Conservation (phyloP, 139 green algal species). For the Ettlia oleoabundans region DNA sequence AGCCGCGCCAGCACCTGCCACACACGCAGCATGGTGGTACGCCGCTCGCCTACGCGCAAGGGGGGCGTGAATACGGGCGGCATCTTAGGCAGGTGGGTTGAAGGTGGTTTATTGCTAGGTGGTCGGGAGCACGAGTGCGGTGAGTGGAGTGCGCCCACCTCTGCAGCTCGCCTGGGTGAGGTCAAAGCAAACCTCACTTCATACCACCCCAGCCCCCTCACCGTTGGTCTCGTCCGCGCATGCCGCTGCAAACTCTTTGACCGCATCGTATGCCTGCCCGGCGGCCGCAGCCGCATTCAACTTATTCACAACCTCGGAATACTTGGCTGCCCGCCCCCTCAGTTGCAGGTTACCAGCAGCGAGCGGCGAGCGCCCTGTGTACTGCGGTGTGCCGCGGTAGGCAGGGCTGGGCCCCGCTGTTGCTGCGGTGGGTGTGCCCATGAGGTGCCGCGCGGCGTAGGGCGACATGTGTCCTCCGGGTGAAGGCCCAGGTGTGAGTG, state of each 20-base stretch:
- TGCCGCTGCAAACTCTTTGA: constrained; percentile 51
- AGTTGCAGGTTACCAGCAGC: constrained; percentile 43
- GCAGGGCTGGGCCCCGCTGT: not conserved
- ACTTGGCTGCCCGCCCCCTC: constrained; percentile 64
- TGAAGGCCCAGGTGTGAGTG: constrained; percentile 7
- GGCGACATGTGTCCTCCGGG: constrained; percentile 21
- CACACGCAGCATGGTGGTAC: constrained; percentile 59
- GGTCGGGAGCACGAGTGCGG: no score
- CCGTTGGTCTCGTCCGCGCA: constrained; percentile 33
- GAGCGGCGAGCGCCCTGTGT: not conserved
- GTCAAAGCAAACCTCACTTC: not conserved
- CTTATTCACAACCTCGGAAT: constrained; percentile 61
- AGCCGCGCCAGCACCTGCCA: constrained; percentile 75
- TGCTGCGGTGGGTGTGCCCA: not conserved
- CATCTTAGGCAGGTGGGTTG: no score
- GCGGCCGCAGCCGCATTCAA: constrained; percentile 51
- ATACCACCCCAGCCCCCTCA: not conserved
- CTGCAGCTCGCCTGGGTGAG: not conserved
- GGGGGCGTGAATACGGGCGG: not conserved
- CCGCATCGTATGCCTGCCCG: constrained; percentile 36
- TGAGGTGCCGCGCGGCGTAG: not conserved
- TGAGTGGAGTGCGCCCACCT: no score
- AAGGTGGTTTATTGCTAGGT: no score
- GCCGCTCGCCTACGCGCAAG: constrained; percentile 31
- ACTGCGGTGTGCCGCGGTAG: constrained; percentile 16